Percentiles rank a stretch among this genome's conserved stretches.
Conservation (phyloP, 2,329 filamentous ascomycete genomes). For the Paraphaeosphaeria minitans region DNA sequence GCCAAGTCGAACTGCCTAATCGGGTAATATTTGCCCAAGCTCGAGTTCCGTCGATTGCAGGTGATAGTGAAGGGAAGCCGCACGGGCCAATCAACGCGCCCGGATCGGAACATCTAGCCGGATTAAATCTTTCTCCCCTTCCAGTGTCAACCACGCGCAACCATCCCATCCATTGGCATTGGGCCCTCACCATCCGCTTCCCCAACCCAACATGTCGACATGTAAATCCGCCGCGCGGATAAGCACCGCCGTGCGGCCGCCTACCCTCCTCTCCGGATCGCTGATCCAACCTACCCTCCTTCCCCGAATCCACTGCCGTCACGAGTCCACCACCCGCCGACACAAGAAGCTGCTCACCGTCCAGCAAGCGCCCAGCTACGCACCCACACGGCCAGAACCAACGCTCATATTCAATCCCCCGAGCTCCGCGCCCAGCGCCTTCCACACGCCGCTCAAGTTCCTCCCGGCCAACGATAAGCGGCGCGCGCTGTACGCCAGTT, state of each 20-base stretch:
- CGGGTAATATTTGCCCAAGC: not conserved
- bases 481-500: constrained; percentile 51
- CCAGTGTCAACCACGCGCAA: constrained; percentile 19
- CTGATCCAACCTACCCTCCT: constrained; percentile 38
- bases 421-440: constrained; percentile 65
- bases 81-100: constrained; percentile 19
- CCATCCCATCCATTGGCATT: constrained; percentile 17
- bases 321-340: constrained; percentile 53
- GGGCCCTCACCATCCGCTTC: constrained; percentile 10
- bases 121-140: constrained; percentile 31
- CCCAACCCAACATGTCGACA: constrained; percentile 40
- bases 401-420: constrained; percentile 66
- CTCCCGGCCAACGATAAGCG: constrained; percentile 64
- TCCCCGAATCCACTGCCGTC: constrained; percentile 41
- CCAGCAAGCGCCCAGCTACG: constrained; percentile 53
- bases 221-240: constrained; percentile 37
- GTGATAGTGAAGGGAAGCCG: not conserved
- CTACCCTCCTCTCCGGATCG: constrained; percentile 29
- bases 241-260: constrained; percentile 23
- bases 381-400: constrained; percentile 32
- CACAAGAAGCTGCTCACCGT: constrained; percentile 54
- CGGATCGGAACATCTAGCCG: constrained; percentile 31
- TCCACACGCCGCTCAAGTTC: constrained; percentile 69
- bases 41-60: not conserved
- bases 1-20: not conserved